Conservation (phyloP, 495 filamentous ascomycete genomes). For the Peziza echinospora region DNA sequence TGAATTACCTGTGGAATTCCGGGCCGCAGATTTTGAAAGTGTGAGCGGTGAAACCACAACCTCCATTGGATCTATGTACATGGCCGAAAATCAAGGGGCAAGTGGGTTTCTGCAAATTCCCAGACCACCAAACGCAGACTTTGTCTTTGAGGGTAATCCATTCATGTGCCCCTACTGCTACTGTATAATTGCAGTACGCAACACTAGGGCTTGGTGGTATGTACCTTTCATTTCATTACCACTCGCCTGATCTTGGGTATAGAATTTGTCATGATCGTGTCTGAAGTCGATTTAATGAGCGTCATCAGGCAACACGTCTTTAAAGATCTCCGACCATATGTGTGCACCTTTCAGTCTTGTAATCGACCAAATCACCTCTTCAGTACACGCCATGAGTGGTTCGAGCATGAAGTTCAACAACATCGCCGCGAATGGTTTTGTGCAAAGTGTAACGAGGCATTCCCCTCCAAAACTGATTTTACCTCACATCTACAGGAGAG, state of each 20-base stretch:
- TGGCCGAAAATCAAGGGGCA: no score
- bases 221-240: neutral
- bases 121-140: neutral
- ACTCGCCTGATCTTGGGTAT: neutral
- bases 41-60: neutral
- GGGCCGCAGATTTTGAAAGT: neutral
- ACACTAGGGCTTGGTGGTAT: neutral
- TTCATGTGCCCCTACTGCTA: neutral
- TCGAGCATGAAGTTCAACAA: slow-evolving; percentile 9
- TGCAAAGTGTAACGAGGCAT: neutral
- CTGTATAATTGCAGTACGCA: neutral
- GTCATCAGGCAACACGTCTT: slow-evolving; percentile 13
- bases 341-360: slow-evolving; percentile 16
- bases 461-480: neutral
- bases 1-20: neutral
- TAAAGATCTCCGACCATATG: slow-evolving; percentile 14
- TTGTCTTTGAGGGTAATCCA: neutral
- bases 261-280: neutral
- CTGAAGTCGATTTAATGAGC: neutral
- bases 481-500: neutral
- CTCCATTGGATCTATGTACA: neutral
- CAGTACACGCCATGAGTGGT: slow-evolving; percentile 14
- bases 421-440: slow-evolving; percentile 15
- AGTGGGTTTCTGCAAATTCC: neutral
- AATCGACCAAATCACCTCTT: slow-evolving; percentile 6